A percentile compares a stretch with the other conserved stretches of the same genome.
Conservation (phyloP, 352 stramenopile species). For the Phytophthora idaei region DNA sequence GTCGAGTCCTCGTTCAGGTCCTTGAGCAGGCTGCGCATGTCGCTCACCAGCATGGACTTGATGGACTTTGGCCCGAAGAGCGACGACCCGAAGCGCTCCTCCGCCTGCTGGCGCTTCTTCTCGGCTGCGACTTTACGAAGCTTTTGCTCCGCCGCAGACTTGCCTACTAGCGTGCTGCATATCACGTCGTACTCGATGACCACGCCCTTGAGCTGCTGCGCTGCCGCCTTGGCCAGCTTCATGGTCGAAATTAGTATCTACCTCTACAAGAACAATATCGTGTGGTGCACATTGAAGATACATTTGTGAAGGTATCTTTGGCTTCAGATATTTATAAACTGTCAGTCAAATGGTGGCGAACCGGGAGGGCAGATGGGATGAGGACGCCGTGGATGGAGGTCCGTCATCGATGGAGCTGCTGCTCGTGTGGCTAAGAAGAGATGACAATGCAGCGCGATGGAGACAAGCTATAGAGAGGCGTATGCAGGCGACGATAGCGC, state of each 20-base stretch:
- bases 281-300: slow-evolving; percentile 16
- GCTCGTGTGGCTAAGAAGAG: background rate
- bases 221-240: slow-evolving; percentile 73
- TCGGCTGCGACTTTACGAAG: slow-evolving; percentile 29
- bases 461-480: background rate
- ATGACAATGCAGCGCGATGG: slow-evolving; percentile 10
- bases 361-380: slow-evolving; percentile 8
- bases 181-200: slow-evolving; percentile 82
- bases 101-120: slow-evolving; percentile 20
- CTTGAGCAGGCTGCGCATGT: slow-evolving; percentile 69
- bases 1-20: slow-evolving; percentile 65
- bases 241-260: slow-evolving; percentile 21
- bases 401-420: slow-evolving; percentile 22
- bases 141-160: slow-evolving; percentile 38
- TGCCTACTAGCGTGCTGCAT: slow-evolving; percentile 69
- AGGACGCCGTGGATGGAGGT: slow-evolving; percentile 8
- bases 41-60: slow-evolving; percentile 62
- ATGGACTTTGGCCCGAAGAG: slow-evolving; percentile 40
- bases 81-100: slow-evolving; percentile 29
- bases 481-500: background rate
- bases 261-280: slow-evolving; percentile 22
- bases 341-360: too few species aligned
- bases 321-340: background rate
- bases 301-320: background rate
- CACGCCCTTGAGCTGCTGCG: slow-evolving; percentile 76